Evolutionary conservation across 2,329 filamentous ascomycete species (phyloP).

Genomic region (Byssothecium circinans): DNA sequence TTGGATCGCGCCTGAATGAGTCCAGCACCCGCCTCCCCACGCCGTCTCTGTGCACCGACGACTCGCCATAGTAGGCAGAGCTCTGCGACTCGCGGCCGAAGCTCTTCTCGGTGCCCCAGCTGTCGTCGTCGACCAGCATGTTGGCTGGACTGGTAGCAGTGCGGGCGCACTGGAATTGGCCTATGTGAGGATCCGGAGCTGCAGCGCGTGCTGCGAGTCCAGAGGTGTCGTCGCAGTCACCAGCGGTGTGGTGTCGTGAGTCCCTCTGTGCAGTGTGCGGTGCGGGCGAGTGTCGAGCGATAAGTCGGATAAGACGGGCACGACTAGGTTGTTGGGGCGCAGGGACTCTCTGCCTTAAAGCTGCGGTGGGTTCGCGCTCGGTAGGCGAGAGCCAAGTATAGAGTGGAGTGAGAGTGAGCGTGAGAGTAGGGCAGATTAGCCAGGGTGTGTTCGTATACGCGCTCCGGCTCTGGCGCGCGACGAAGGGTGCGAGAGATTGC

Average conservation of each 20-base stretch:
- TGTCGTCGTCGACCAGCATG: constrained; percentile 40
- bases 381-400: background rate
- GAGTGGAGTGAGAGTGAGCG: background rate
- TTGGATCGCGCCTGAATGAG: constrained; percentile 45
- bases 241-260: constrained; percentile 8
- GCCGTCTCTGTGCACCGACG: constrained; percentile 34
- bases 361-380: background rate
- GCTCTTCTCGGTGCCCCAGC: constrained; percentile 44
- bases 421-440: background rate
- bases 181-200: too few relatives aligned
- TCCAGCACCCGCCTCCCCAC: constrained; percentile 48
- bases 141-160: constrained; percentile 9
- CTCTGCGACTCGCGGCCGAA: constrained; percentile 39
- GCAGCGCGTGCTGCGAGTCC: constrained; percentile 25
- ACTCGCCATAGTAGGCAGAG: constrained; percentile 44
- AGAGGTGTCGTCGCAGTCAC: constrained; percentile 20
- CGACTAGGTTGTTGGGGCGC: constrained; percentile 1
- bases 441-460: background rate
- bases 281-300: too few relatives aligned
- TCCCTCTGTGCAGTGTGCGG: constrained; percentile 1
- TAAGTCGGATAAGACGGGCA: too few relatives aligned
- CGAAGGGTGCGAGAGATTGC: too few relatives aligned
- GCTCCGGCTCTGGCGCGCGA: too few relatives aligned
- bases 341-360: background rate
- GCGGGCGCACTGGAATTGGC: too few relatives aligned